phyloP scores from a whole-genome alignment of 2,329 filamentous ascomycete genomes.

The Periglandula ipomoeae region DNA sequence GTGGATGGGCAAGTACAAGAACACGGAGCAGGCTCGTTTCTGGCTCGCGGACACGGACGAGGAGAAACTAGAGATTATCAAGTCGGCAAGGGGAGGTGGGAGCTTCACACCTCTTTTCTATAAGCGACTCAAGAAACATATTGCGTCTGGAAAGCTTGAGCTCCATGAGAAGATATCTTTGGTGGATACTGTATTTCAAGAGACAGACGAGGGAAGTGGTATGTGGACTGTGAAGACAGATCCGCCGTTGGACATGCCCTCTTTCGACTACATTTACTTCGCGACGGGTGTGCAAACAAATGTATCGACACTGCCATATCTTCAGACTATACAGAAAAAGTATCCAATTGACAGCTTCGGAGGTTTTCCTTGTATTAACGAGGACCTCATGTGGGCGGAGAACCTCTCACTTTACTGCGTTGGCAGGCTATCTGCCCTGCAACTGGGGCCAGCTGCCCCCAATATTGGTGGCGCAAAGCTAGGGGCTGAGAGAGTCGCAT shows the following conservation, averaged over 20 bases:
- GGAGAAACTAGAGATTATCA: conserved; percentile 57
- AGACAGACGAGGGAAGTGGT: conserved; percentile 20
- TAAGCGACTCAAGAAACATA: conserved; percentile 55
- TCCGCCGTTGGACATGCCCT: conserved; percentile 44
- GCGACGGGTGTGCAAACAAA: conserved; percentile 64
- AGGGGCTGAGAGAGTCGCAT: conserved; percentile 64
- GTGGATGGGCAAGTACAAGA: conserved; percentile 79
- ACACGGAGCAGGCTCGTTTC: conserved; percentile 66
- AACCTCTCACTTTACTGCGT: conserved; percentile 67
- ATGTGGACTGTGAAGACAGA: conserved; percentile 38
- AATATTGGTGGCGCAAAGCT: conserved; percentile 66
- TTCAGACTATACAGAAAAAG: conserved; percentile 48
- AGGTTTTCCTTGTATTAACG: conserved; percentile 63
- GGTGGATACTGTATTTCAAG: conserved; percentile 39
- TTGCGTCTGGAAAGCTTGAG: conserved; percentile 39
- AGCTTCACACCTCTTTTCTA: conserved; percentile 62
- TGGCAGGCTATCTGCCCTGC: conserved; percentile 56
- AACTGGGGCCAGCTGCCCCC: conserved; percentile 61
- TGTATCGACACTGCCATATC: conserved; percentile 48
- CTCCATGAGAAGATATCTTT: conserved; percentile 52
- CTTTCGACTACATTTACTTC: conserved; percentile 62
- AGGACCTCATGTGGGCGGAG: conserved; percentile 67
- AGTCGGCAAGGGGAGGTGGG: conserved; percentile 61
- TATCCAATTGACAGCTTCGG: conserved; percentile 54
- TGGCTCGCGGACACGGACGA: conserved; percentile 67